A percentile compares a stretch with the other conserved stretches of the same genome.
phyloP scores from a whole-genome alignment of 2,329 filamentous ascomycete species.

The Diaporthe citrichinensis region DNA sequence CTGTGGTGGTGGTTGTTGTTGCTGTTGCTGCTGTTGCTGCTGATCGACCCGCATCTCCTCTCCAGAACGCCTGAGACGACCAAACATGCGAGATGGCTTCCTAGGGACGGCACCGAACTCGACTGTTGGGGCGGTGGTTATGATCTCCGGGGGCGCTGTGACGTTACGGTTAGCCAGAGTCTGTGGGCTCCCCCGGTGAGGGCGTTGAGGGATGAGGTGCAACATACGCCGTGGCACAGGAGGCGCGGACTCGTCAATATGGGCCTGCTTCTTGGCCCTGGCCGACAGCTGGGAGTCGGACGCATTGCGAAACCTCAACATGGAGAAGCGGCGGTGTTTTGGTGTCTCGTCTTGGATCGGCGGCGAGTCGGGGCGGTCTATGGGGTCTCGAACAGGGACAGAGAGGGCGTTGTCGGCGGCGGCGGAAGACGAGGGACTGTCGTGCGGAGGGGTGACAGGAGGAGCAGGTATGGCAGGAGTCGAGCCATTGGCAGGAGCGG shows the following conservation, averaged over 20 bases:
- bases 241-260: conserved; percentile 67
- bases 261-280: conserved; percentile 77
- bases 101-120: conserved; percentile 68
- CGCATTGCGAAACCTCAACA: conserved; percentile 90
- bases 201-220: neutral
- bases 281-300: conserved; percentile 91
- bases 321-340: conserved; percentile 74
- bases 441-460: conserved; percentile 49
- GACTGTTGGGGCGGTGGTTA: conserved; percentile 90
- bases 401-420: conserved; percentile 45
- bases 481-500: conserved; percentile 40
- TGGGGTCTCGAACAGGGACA: conserved; percentile 43
- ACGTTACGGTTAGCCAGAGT: conserved; percentile 44
- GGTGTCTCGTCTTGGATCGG: conserved; percentile 68
- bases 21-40: conserved; percentile 44
- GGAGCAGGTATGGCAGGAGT: conserved; percentile 47
- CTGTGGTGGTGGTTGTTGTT: conserved; percentile 41
- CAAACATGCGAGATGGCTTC: conserved; percentile 68
- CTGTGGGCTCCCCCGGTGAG: conserved; percentile 9
- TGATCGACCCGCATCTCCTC: conserved; percentile 59
- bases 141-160: conserved; percentile 77
- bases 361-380: conserved; percentile 61
- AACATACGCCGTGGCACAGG: conserved; percentile 69
- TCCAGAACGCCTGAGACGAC: conserved; percentile 66
- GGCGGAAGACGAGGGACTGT: conserved; percentile 48